Evolutionary conservation across 345 rosid genomes (phyloP).

Genomic region (Camelina sativa): DNA sequence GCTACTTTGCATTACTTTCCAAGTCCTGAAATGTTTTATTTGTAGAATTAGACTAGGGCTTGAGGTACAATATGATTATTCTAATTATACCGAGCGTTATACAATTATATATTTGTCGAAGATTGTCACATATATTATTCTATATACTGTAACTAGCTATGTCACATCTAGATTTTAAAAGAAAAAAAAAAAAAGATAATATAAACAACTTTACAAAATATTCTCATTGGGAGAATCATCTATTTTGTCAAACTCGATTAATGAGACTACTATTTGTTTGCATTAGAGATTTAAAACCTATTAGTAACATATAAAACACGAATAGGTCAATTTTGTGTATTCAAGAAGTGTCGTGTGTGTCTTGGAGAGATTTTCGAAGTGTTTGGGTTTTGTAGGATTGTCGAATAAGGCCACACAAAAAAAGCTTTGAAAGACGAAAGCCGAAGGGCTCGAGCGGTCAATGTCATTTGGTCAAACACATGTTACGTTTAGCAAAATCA

Average conservation of each 20-base stretch:
- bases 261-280: slow-evolving; percentile 31
- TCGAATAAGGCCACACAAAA: slow-evolving; percentile 44
- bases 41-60: not conserved
- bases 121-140: not conserved
- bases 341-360: slow-evolving; percentile 48
- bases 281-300: slow-evolving; percentile 12
- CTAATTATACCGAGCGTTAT: not conserved
- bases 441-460: slow-evolving; percentile 51
- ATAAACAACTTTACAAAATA: slow-evolving; percentile 29
- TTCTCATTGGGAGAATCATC: slow-evolving; percentile 35
- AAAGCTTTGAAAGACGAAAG: slow-evolving; percentile 38
- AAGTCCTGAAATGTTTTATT: not conserved
- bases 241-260: slow-evolving; percentile 44
- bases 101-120: not conserved
- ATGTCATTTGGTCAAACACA: slow-evolving; percentile 42
- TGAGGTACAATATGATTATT: not conserved
- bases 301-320: slow-evolving; percentile 29
- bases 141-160: not conserved
- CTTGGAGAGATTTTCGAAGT: slow-evolving; percentile 44
- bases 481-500: slow-evolving; percentile 28
- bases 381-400: slow-evolving; percentile 38
- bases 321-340: slow-evolving; percentile 43
- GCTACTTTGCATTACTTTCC: not conserved
- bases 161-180: not conserved
- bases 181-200: not conserved